Base-by-base conservation (phyloP, 225 moss, liverwort and hornwort species). In the Physcomitrium patens region DNA sequence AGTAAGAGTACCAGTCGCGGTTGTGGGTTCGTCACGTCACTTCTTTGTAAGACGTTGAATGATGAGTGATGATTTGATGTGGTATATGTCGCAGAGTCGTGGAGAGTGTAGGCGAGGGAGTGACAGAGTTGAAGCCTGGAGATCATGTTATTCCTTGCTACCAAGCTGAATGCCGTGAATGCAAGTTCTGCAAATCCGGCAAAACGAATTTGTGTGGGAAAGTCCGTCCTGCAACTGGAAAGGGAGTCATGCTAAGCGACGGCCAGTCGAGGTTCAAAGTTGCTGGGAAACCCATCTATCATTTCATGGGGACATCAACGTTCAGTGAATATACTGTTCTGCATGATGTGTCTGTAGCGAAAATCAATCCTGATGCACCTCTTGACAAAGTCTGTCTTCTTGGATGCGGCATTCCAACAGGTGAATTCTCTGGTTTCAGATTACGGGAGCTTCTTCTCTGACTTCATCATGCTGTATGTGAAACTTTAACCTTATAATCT, bases 61-160 rank as follows among this genome's bases (percentile, higher is more conserved):
- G 44, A 28, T 43, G 11, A 69, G 14, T 62, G 72, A 13, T 68
- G 26, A 24, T 72, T 72, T 24, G 24, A 37, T 37, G 65, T 22
- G 11, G 13, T 51, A 1, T 50, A 19, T 67, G 54, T 43, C 4
- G 61, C 83, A 89, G 89, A 45, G 71, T 89, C 49, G 86, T 89
- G 77, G 89, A 89, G 81, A 89, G 89, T 60, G 79, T 89, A 17
- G 89, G 89, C 13, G 86, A 84, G 47, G 89, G 89, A 74, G 89
- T 89, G 67, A 80, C 74, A 20, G 80, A 81, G 0, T 7, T 89
- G 46, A 86, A 82, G 48, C 68, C 86, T 3, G 83, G 86, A 41
- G 89, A 89, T 11, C 89, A 89, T 62, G 89, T 89, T 42, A 89
- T 89, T 44, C 86, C 89, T 14, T 89, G 89, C 79, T 89, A 86